Percentiles rank a stretch among this genome's conserved stretches.
Evolutionary conservation across 139 green algal genomes (phyloP).

Genomic region (Chara braunii): DNA sequence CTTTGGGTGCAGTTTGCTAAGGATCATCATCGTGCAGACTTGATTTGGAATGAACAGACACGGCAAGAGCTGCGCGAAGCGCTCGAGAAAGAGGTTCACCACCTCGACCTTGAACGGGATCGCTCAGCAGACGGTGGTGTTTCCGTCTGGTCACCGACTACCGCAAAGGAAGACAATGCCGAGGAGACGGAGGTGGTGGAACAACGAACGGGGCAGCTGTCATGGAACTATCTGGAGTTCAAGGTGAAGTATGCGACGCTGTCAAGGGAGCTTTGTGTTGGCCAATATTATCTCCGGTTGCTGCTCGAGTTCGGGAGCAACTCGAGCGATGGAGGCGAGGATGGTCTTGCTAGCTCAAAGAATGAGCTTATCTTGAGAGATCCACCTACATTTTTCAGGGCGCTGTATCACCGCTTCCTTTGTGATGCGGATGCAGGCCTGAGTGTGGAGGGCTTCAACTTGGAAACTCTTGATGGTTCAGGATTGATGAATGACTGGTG

Average conservation of each 20-base stretch:
- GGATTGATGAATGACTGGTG: conserved; percentile 25
- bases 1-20: conserved; percentile 21
- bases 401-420: conserved; percentile 71
- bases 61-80: conserved; percentile 74
- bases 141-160: neutral
- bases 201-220: conserved; percentile 4
- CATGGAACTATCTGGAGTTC: conserved; percentile 82
- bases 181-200: conserved; percentile 5
- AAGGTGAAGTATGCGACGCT: conserved; percentile 65
- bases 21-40: conserved; percentile 27
- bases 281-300: conserved; percentile 72
- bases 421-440: conserved; percentile 53
- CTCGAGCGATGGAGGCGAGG: conserved; percentile 5
- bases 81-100: conserved; percentile 46
- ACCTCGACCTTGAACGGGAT: conserved; percentile 21
- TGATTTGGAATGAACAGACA: conserved; percentile 84
- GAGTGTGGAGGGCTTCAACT: conserved; percentile 1
- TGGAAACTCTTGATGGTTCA: too few relatives aligned
- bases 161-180: neutral
- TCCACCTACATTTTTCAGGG: conserved; percentile 68
- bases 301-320: conserved; percentile 70
- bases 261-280: conserved; percentile 64
- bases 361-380: conserved; percentile 42
- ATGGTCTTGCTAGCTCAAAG: conserved; percentile 46
- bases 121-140: neutral